Percentiles rank a stretch among this genome's conserved stretches.
phyloP scores from a whole-genome alignment of 2,329 filamentous ascomycete species.

The Ophiostoma triangulosporum region DNA sequence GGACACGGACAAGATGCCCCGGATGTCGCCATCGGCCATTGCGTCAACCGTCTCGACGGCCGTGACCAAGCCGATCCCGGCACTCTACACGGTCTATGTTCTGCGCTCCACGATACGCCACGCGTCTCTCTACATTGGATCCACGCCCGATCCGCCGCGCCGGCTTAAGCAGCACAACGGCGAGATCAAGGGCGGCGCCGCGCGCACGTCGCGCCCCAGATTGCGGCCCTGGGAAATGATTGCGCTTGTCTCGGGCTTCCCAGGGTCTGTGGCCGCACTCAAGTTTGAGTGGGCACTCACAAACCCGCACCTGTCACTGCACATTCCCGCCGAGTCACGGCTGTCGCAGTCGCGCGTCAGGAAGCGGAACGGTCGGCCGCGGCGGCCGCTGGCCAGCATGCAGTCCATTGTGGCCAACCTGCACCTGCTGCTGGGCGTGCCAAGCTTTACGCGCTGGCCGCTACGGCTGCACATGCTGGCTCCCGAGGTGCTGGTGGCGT shows the following conservation, averaged over 20 bases:
- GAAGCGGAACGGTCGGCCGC: slow-evolving; percentile 41
- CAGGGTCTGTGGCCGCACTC: slow-evolving; percentile 70
- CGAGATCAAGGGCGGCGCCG: slow-evolving; percentile 64
- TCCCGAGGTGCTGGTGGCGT: slow-evolving; percentile 52
- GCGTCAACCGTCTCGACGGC: slow-evolving; percentile 22
- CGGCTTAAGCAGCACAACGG: slow-evolving; percentile 91
- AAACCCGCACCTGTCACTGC: slow-evolving; percentile 67
- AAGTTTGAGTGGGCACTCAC: slow-evolving; percentile 96
- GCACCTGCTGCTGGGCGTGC: slow-evolving; percentile 63
- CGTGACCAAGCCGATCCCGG: slow-evolving; percentile 52
- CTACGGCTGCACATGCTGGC: slow-evolving; percentile 68
- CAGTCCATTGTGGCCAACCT: slow-evolving; percentile 63
- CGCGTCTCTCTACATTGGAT: slow-evolving; percentile 72
- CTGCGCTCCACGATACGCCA: slow-evolving; percentile 68
- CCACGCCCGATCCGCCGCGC: slow-evolving; percentile 74
- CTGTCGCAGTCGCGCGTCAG: slow-evolving; percentile 37
- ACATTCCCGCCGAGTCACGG: slow-evolving; percentile 55
- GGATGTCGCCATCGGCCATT: background rate
- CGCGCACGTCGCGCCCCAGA: slow-evolving; percentile 51
- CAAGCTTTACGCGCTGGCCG: slow-evolving; percentile 74
- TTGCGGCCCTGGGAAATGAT: slow-evolving; percentile 88
- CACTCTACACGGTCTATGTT: slow-evolving; percentile 88
- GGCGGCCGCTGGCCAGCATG: slow-evolving; percentile 45
- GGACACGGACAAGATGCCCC: background rate
- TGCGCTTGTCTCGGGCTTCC: slow-evolving; percentile 75